A percentile compares a stretch with the other conserved stretches of the same genome.
These are phyloP conservation scores for Aeschynomene evenia DNA, from an alignment of 306 rosid species.

Conservation along the genomic window DNA sequence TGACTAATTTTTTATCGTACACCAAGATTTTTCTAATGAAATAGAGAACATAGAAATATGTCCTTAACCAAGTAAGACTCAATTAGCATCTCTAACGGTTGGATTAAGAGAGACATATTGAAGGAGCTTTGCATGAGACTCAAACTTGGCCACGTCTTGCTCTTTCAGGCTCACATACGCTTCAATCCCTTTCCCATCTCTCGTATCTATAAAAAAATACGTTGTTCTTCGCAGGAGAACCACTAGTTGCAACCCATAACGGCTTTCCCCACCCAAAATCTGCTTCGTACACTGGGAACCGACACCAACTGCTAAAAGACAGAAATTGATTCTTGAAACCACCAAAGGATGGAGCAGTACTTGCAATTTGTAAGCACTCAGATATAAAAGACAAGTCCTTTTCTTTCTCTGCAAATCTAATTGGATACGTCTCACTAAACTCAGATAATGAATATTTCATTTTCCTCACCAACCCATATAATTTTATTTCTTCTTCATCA, in stretches of 20 bases:
- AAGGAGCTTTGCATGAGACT: constrained; percentile 25
- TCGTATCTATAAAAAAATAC: constrained; percentile 43
- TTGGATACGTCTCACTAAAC: constrained; percentile 1
- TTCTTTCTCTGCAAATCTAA: constrained; percentile 9
- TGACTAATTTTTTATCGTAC: too few species aligned
- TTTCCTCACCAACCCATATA: constrained; percentile 30
- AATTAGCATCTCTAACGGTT: neutral
- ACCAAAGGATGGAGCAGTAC: neutral
- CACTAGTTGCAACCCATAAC: constrained; percentile 33
- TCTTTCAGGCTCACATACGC: constrained; percentile 43
- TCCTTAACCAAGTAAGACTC: too few species aligned
- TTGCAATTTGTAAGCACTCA: neutral
- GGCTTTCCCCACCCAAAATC: constrained; percentile 66
- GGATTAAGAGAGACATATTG: constrained; percentile 31
- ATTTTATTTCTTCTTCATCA: too few species aligned
- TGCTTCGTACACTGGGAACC: constrained; percentile 31
- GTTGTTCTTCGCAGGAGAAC: neutral
- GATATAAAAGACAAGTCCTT: neutral
- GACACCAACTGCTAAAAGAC: constrained; percentile 42
- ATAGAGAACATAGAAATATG: too few species aligned
- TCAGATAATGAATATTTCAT: constrained; percentile 17
- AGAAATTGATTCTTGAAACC: neutral
- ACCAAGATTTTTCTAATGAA: too few species aligned
- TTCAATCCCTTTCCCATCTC: constrained; percentile 50
- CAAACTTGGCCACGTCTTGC: constrained; percentile 37